Conservation (phyloP, 768 basidiomycete species). For the Boletus pseudo-olivaceus region DNA sequence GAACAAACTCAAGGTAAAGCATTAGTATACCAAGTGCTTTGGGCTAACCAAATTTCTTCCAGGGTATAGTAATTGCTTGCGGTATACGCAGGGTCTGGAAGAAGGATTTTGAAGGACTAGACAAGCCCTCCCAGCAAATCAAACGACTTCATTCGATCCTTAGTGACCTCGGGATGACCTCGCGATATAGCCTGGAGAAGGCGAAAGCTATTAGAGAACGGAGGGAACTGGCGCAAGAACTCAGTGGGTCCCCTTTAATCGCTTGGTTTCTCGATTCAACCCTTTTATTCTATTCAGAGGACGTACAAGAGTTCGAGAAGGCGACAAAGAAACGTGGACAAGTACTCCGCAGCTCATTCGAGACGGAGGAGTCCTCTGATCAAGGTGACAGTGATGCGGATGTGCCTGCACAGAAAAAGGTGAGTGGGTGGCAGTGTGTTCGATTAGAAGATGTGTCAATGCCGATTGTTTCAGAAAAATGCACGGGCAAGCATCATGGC, state of each 20-base stretch:
- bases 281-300: constrained; percentile 44
- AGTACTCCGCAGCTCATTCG: constrained; percentile 5
- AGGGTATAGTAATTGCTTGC: constrained; percentile 71
- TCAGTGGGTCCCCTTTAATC: constrained; percentile 47
- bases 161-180: constrained; percentile 74
- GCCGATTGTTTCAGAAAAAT: constrained; percentile 32
- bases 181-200: constrained; percentile 73
- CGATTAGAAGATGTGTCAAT: neutral
- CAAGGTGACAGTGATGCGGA: constrained; percentile 32
- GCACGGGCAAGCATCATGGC: constrained; percentile 63
- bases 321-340: constrained; percentile 35
- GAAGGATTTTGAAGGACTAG: constrained; percentile 62
- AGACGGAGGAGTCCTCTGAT: constrained; percentile 28
- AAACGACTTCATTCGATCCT: constrained; percentile 61
- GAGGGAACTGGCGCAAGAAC: constrained; percentile 74
- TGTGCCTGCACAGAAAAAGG: constrained; percentile 41
- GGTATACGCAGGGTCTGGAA: constrained; percentile 77
- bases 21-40: neutral
- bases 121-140: constrained; percentile 60
- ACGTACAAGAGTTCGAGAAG: constrained; percentile 68
- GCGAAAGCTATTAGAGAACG: constrained; percentile 71
- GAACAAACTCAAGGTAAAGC: constrained; percentile 65
- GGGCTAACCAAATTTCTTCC: neutral
- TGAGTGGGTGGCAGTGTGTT: constrained; percentile 21
- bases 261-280: neutral